phyloP scores from a whole-genome alignment of 306 rosid species.

The Herpetospermum pedunculosum region DNA sequence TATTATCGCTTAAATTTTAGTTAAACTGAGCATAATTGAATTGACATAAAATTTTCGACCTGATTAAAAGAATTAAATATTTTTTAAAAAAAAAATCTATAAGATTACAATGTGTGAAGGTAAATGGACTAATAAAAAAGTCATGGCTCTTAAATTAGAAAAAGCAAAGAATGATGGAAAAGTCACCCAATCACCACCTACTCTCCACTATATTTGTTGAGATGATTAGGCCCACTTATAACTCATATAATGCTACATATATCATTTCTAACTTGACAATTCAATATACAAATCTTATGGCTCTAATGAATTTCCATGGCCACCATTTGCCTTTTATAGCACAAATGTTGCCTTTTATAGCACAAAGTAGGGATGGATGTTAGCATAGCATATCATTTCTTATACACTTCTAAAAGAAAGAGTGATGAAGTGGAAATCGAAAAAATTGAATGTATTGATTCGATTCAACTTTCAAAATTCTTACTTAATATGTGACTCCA shows the following conservation, averaged over 20 bases:
- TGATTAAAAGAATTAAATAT: too few species aligned
- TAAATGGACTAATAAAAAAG: background rate
- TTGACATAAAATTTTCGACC: too few species aligned
- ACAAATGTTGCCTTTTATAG: background rate
- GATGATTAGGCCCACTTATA: conserved; percentile 1
- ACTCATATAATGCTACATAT: background rate
- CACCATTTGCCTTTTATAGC: background rate
- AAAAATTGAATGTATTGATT: background rate
- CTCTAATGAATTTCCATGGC: background rate
- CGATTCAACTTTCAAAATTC: background rate
- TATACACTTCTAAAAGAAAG: background rate
- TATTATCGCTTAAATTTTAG: too few species aligned
- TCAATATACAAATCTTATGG: background rate
- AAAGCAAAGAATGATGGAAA: background rate
- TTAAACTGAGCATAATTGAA: too few species aligned
- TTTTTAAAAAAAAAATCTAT: too few species aligned
- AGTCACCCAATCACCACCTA: background rate
- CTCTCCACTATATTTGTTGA: background rate
- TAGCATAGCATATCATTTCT: background rate
- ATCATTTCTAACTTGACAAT: conserved; percentile 5
- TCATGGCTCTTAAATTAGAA: background rate
- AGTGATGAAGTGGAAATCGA: background rate
- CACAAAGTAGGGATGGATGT: background rate
- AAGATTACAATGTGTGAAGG: background rate
- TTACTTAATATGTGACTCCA: background rate